Evolutionary conservation across 768 basidiomycete genomes (phyloP), one percentile per base, ranked within the genome.

Genomic region (Boletus eberwhitei): DNA sequence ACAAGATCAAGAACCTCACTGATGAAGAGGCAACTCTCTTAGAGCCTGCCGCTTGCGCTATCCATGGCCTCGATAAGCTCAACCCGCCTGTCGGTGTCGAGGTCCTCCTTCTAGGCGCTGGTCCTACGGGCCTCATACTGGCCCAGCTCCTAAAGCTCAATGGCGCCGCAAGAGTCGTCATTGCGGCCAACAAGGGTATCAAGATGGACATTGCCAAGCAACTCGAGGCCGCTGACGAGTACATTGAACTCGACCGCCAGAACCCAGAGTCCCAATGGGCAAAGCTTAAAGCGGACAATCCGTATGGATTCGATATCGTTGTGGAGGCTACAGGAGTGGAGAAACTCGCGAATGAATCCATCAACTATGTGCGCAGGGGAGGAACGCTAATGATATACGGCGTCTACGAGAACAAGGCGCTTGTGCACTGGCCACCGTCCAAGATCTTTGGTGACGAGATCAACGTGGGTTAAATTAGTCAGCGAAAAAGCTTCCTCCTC

Each of bases 11-110:
- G 59, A 94, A 94, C 73, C 79, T 95, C 49, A 83, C 83, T 8
- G 91, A 94, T 65, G 88, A 91, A 63, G 92, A 94, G 59, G 84
- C 92, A 1, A 93, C 90, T 3, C 82, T 96, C 19, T 78, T 94
- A 35, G 93, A 95, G 66, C 93, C 93, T 38, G 90, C 91, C 4
- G 87, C 93, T 6, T 96, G 93, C 60, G 93, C 93, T 32, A 83
- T 96, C 48, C 93, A 96, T 68, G 93, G 93, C 7, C 84, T 94
- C 57, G 93, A 96, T 73, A 91, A 92, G 70, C 82, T 96, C 53
- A 81, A 77, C 53, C 86, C 90, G 2, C 83, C 86, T 4, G 89
- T 93, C 54, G 93, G 93, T 26, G 76, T 88, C 38, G 90, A 93
- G 47, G 91, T 88, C 19, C 82, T 96, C 49, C 75, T 95, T 35